Conservation (phyloP, 192 early-diverging fungal species). For the Backusella sp. region DNA sequence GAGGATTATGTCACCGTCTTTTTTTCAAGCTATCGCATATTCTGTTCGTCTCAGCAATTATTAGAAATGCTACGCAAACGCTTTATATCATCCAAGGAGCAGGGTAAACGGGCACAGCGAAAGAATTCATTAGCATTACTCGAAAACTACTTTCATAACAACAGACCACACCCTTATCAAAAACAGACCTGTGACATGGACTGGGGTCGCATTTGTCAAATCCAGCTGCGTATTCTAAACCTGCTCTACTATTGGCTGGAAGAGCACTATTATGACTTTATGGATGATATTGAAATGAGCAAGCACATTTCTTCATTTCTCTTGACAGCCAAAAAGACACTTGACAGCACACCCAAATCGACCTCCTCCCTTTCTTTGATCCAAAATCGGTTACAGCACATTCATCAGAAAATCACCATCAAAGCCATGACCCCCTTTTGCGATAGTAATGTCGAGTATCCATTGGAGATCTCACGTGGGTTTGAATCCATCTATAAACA, state of each 20-base stretch:
- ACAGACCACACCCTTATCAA: background rate
- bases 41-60: constrained; percentile 43
- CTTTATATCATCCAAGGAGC: constrained; percentile 33
- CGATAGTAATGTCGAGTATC: constrained; percentile 8
- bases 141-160: background rate
- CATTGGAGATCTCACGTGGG: background rate
- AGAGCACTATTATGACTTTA: constrained; percentile 59
- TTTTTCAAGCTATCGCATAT: constrained; percentile 69
- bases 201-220: constrained; percentile 35
- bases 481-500: constrained; percentile 23
- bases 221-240: constrained; percentile 48
- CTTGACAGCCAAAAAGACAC: constrained; percentile 9
- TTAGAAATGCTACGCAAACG: constrained; percentile 39
- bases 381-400: background rate
- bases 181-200: background rate
- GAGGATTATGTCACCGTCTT: constrained; percentile 50
- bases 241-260: constrained; percentile 62
- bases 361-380: background rate
- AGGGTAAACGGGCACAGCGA: background rate
- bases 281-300: constrained; percentile 45
- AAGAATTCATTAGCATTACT: background rate
- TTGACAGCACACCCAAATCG: background rate
- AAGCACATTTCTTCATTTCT: background rate
- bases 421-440: constrained; percentile 22
- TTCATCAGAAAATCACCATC: background rate